These are phyloP conservation scores for Chlorella ohadii DNA, from an alignment of 139 green algal genomes.

Conservation along the genomic window DNA sequence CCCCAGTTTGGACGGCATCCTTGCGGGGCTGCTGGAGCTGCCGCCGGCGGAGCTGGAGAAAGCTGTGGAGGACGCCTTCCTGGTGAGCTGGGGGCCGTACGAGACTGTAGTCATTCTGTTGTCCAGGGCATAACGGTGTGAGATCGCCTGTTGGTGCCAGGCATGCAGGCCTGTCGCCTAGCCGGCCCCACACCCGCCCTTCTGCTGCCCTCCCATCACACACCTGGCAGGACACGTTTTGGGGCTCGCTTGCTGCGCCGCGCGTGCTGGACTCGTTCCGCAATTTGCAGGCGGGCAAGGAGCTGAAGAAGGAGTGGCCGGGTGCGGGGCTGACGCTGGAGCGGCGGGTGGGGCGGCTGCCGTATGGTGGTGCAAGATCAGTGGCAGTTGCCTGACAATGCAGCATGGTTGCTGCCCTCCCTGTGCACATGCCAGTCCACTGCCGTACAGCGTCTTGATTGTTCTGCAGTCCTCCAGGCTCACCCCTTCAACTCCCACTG, in stretches of 20 bases:
- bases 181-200: no score
- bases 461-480: no score
- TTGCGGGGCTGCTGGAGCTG: background rate
- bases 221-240: conserved; percentile 21
- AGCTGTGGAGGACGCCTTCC: conserved; percentile 14
- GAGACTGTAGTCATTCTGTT: no score
- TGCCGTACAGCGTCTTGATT: no score
- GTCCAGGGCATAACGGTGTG: no score
- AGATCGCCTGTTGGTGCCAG: no score
- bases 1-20: background rate
- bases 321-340: background rate
- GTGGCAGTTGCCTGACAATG: background rate
- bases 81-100: background rate
- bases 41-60: background rate
- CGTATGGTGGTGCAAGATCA: background rate
- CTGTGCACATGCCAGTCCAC: no score
- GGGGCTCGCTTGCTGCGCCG: conserved; percentile 31
- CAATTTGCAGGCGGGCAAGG: background rate
- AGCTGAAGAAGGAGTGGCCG: background rate
- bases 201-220: no score
- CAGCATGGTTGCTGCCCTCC: no score
- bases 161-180: no score
- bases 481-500: no score
- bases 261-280: conserved; percentile 40
- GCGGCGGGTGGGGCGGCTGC: background rate